These are phyloP conservation scores for Auriscalpium vulgare DNA, from an alignment of 768 basidiomycete species.

Conservation along the genomic window DNA sequence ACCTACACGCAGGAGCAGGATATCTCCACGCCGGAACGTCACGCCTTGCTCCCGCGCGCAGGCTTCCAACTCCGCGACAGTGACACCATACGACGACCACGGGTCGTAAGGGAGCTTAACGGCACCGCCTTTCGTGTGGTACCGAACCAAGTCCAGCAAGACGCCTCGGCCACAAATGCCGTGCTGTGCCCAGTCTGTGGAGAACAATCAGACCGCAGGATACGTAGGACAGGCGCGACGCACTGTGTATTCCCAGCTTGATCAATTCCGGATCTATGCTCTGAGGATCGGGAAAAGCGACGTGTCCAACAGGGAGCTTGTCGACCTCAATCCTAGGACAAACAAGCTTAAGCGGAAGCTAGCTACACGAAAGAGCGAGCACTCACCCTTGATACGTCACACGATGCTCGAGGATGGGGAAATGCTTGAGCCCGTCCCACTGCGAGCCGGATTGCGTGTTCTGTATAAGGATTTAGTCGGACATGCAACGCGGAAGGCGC, in stretches of 20 bases:
- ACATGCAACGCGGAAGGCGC: neutral
- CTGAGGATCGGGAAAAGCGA: constrained; percentile 39
- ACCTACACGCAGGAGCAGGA: constrained; percentile 52
- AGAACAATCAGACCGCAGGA: constrained; percentile 1
- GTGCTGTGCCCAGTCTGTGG: constrained; percentile 59
- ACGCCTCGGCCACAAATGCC: constrained; percentile 66
- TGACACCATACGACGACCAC: constrained; percentile 47
- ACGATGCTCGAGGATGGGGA: constrained; percentile 5
- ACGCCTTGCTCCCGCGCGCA: constrained; percentile 54
- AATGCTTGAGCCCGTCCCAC: constrained; percentile 15
- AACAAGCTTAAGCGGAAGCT: neutral
- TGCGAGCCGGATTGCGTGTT: constrained; percentile 15
- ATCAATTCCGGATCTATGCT: constrained; percentile 36
- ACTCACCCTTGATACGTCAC: constrained; percentile 9
- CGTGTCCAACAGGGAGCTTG: constrained; percentile 33
- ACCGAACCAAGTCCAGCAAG: constrained; percentile 53
- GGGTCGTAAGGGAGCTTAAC: constrained; percentile 50
- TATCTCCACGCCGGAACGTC: constrained; percentile 49
- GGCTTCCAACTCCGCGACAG: constrained; percentile 46
- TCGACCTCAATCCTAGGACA: constrained; percentile 30
- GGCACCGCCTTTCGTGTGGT: constrained; percentile 32
- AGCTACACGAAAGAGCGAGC: neutral
- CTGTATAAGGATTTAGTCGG: neutral
- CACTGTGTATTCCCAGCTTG: constrained; percentile 62
- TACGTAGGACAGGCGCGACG: constrained; percentile 18